Conservation (phyloP, 495 filamentous ascomycete genomes). For the Neurospora tetrasperma region DNA sequence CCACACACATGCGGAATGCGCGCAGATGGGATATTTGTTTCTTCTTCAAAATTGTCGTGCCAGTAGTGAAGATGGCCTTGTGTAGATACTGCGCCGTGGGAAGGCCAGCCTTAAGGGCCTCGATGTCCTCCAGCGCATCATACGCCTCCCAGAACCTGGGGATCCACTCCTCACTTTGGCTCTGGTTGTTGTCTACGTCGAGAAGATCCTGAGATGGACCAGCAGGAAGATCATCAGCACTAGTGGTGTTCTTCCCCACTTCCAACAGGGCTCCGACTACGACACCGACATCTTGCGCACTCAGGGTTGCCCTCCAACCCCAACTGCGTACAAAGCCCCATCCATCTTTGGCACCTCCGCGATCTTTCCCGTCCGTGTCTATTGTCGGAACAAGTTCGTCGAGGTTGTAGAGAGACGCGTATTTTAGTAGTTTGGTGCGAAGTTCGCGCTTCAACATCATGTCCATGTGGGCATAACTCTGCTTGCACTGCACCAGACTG, state of each 20-base stretch:
- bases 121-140: constrained; percentile 73
- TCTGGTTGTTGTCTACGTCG: constrained; percentile 33
- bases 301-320: constrained; percentile 94
- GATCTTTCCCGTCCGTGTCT: constrained; percentile 46
- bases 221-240: constrained; percentile 15
- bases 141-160: constrained; percentile 87
- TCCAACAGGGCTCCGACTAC: constrained; percentile 86
- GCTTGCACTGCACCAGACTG: constrained; percentile 82
- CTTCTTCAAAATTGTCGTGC: constrained; percentile 82
- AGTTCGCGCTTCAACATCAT: constrained; percentile 89
- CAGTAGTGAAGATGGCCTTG: constrained; percentile 86
- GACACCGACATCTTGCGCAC: constrained; percentile 82
- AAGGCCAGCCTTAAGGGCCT: constrained; percentile 64
- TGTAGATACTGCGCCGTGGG: constrained; percentile 82
- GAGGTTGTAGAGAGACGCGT: constrained; percentile 81
- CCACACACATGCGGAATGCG: constrained; percentile 88
- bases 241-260: constrained; percentile 53
- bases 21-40: constrained; percentile 84
- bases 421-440: constrained; percentile 75
- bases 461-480: constrained; percentile 97
- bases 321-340: constrained; percentile 97
- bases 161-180: constrained; percentile 57
- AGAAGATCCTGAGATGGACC: constrained; percentile 25
- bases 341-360: constrained; percentile 59
- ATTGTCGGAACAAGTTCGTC: constrained; percentile 77